Evolutionary conservation across 345 rosid genomes (phyloP).

Genomic region (Odontarrhena argentea): DNA sequence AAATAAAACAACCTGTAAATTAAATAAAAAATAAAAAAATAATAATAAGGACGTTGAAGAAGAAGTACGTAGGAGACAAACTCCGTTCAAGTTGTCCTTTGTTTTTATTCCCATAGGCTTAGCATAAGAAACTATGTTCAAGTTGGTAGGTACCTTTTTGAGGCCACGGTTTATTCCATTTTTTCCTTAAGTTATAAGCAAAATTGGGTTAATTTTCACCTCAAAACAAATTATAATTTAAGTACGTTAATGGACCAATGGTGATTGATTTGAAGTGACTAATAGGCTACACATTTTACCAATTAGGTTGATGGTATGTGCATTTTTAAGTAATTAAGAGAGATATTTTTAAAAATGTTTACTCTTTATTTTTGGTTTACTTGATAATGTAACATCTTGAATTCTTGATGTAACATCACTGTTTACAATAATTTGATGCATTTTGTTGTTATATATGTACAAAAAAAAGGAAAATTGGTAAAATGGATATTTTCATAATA

Average conservation of each 20-base stretch:
- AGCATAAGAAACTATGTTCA: constrained; percentile 24
- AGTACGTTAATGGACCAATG: constrained; percentile 12
- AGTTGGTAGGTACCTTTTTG: constrained; percentile 25
- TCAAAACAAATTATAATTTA: neutral
- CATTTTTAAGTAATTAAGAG: no score
- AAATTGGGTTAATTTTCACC: constrained; percentile 3
- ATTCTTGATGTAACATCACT: no score
- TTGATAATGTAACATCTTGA: no score
- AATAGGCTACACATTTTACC: neutral
- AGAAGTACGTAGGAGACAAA: constrained; percentile 35
- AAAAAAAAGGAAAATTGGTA: no score
- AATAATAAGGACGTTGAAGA: constrained; percentile 31
- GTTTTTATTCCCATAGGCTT: constrained; percentile 15
- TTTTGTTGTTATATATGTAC: no score
- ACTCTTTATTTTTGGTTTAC: no score
- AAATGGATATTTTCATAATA: no score
- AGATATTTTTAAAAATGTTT: no score
- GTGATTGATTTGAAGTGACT: constrained; percentile 15
- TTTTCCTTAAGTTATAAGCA: neutral
- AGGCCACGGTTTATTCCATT: neutral
- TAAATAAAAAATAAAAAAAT: neutral
- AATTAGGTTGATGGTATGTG: no score
- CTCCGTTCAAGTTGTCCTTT: constrained; percentile 28
- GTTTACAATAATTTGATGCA: no score
- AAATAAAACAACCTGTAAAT: constrained; percentile 12